These are phyloP conservation scores for Farysia itapuensis DNA, from an alignment of 1,284 basidiomycete species.

Conservation along the genomic window DNA sequence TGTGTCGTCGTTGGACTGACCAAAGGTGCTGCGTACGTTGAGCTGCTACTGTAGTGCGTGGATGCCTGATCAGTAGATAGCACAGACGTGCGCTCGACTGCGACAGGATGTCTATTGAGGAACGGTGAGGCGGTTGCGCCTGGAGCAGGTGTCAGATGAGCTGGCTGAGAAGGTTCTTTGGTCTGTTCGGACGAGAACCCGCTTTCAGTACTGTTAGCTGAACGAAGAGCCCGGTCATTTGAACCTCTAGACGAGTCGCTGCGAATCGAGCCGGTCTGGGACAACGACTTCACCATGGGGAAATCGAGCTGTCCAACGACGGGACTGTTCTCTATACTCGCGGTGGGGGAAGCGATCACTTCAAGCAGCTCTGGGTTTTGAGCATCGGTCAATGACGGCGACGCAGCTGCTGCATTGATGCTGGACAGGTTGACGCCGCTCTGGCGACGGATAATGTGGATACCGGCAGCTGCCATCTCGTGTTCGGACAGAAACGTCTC, in stretches of 20 bases:
- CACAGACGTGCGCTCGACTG: slow-evolving; percentile 20
- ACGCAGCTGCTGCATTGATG: slow-evolving; percentile 3
- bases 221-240: too few relatives aligned
- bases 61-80: too few relatives aligned
- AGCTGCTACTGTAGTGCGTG: background rate
- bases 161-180: slow-evolving; percentile 1
- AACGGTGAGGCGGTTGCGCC: slow-evolving; percentile 28
- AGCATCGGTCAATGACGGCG: slow-evolving; percentile 17
- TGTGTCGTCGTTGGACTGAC: too few relatives aligned
- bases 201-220: too few relatives aligned
- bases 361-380: slow-evolving; percentile 38
- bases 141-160: slow-evolving; percentile 17
- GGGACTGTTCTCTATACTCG: slow-evolving; percentile 12
- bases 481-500: slow-evolving; percentile 28
- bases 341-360: slow-evolving; percentile 18
- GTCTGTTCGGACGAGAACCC: too few relatives aligned
- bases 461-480: slow-evolving; percentile 34
- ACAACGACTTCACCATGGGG: background rate
- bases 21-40: too few relatives aligned
- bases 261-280: background rate
- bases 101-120: slow-evolving; percentile 37
- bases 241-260: too few relatives aligned
- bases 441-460: slow-evolving; percentile 32
- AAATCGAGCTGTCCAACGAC: slow-evolving; percentile 10
- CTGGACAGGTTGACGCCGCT: slow-evolving; percentile 1